Evolutionary conservation across 306 rosid genomes (phyloP).

Genomic region (Pterocarpus macrocarpus): DNA sequence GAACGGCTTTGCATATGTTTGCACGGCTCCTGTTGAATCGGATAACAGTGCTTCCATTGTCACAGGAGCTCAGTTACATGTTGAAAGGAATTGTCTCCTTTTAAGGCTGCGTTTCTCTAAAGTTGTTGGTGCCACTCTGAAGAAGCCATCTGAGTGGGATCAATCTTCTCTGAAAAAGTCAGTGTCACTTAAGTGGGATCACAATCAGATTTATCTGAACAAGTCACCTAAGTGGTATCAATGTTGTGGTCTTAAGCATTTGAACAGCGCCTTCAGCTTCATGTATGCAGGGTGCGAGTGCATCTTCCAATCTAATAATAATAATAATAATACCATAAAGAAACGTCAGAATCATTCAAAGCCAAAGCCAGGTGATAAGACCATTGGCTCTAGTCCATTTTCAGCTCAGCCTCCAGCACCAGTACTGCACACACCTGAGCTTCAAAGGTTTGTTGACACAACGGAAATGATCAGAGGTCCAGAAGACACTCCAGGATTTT

Average conservation of each 20-base stretch:
- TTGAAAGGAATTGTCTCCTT: constrained; percentile 65
- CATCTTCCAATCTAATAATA: too few relatives aligned
- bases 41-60: constrained; percentile 78
- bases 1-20: constrained; percentile 81
- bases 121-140: constrained; percentile 49
- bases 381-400: constrained; percentile 50
- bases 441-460: constrained; percentile 72
- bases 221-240: too few relatives aligned
- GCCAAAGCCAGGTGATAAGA: constrained; percentile 54
- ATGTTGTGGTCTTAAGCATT: too few relatives aligned
- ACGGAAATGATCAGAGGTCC: constrained; percentile 79
- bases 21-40: constrained; percentile 89
- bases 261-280: too few relatives aligned
- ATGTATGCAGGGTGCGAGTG: too few relatives aligned
- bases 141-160: constrained; percentile 55
- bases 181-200: too few relatives aligned
- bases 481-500: constrained; percentile 72
- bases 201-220: too few relatives aligned
- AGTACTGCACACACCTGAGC: constrained; percentile 58
- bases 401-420: constrained; percentile 47
- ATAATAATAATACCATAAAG: too few relatives aligned
- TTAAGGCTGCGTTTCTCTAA: constrained; percentile 56
- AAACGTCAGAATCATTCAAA: neutral
- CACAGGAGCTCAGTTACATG: constrained; percentile 87
- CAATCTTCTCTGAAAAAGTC: neutral